Percentiles rank a stretch among this genome's conserved stretches.
phyloP scores from a whole-genome alignment of 225 moss, liverwort and hornwort genomes.

The Sphagnum tenellum region DNA sequence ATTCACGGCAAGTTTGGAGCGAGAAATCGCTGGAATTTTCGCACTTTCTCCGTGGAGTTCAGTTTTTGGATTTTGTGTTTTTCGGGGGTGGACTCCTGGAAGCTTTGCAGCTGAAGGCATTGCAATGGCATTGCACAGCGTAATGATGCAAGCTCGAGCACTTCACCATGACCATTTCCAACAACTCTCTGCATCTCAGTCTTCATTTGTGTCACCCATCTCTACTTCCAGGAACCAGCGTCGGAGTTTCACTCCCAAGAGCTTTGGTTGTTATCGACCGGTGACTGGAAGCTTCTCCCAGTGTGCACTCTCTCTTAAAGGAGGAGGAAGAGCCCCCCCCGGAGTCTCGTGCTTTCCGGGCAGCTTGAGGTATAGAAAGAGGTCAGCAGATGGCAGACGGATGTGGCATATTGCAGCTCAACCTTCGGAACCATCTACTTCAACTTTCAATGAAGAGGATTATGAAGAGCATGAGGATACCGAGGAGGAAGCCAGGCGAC shows the following conservation, averaged over 20 bases:
- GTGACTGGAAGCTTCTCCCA: too few species aligned
- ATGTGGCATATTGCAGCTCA: slow-evolving; percentile 19
- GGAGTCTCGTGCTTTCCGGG: background rate
- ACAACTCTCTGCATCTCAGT: background rate
- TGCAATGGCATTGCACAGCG: slow-evolving; percentile 17
- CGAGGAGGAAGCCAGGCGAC: slow-evolving; percentile 78
- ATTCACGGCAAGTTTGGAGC: too few species aligned
- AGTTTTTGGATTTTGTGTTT: too few species aligned
- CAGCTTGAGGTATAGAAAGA: background rate
- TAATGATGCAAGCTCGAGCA: slow-evolving; percentile 1
- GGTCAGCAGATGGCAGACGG: slow-evolving; percentile 2
- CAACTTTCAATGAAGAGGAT: slow-evolving; percentile 42
- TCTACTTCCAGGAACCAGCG: too few species aligned
- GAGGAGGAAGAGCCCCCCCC: too few species aligned
- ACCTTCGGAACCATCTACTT: slow-evolving; percentile 22
- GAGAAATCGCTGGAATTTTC: too few species aligned
- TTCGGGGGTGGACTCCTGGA: too few species aligned
- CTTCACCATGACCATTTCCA: slow-evolving; percentile 5
- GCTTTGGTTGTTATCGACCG: too few species aligned
- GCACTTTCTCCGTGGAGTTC: too few species aligned
- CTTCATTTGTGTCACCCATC: background rate
- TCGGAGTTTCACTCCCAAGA: too few species aligned
- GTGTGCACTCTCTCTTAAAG: too few species aligned
- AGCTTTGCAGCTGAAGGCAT: too few species aligned
- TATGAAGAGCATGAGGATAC: slow-evolving; percentile 55